phyloP scores from a whole-genome alignment of 805 yeast species.

The Ogataea ganodermae region DNA sequence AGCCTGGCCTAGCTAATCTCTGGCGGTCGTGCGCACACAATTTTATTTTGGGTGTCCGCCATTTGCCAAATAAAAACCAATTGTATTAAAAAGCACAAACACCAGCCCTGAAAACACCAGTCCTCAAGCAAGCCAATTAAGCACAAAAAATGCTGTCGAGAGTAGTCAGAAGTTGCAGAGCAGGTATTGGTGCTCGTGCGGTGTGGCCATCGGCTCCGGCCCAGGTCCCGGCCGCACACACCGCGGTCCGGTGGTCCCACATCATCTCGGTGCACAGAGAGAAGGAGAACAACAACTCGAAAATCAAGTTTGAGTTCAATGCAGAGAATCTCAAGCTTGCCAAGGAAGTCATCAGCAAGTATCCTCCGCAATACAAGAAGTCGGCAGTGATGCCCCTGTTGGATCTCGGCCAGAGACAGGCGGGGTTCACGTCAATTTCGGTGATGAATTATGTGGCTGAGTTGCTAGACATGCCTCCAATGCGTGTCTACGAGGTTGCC shows the following conservation, averaged over 20 bases:
- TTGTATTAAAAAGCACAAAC: neutral
- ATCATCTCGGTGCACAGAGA: constrained; percentile 69
- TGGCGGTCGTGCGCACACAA: constrained; percentile 8
- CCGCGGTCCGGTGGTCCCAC: constrained; percentile 28
- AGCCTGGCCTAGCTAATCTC: too few species aligned
- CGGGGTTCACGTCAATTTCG: constrained; percentile 80
- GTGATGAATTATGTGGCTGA: constrained; percentile 91
- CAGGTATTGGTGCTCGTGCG: neutral
- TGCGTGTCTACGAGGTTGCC: constrained; percentile 93
- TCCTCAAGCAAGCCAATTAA: neutral
- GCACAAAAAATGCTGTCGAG: constrained; percentile 9
- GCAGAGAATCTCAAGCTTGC: constrained; percentile 67
- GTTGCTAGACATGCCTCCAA: constrained; percentile 84
- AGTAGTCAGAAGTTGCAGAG: constrained; percentile 8
- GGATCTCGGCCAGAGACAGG: constrained; percentile 85
- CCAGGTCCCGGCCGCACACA: neutral
- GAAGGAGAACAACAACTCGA: constrained; percentile 63
- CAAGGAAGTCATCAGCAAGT: constrained; percentile 71
- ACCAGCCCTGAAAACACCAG: too few species aligned
- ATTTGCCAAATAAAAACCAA: constrained; percentile 10
- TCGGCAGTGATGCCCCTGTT: constrained; percentile 86
- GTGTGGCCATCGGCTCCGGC: neutral
- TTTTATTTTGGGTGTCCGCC: constrained; percentile 6
- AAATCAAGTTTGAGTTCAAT: constrained; percentile 71
- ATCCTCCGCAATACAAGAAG: constrained; percentile 85